Conservation (phyloP, 2,329 filamentous ascomycete species). For the Gyromitra esculenta region DNA sequence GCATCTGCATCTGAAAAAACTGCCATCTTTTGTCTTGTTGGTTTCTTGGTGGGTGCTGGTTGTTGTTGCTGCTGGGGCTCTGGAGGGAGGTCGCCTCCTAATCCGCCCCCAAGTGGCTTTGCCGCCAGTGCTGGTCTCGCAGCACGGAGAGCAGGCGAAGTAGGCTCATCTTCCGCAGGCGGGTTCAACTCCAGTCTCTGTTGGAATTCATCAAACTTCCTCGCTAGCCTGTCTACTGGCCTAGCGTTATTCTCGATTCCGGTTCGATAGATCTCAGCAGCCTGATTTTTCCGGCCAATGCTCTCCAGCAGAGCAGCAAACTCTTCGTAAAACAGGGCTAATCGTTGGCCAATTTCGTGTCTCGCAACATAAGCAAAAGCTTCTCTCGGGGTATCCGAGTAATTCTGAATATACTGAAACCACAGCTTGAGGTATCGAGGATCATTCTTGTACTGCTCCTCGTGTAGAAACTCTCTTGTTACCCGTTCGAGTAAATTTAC, state of each 20-base stretch:
- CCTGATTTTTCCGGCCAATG: slow-evolving; percentile 84
- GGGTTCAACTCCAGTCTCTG: slow-evolving; percentile 69
- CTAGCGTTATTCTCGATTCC: slow-evolving; percentile 89
- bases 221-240: slow-evolving; percentile 79
- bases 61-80: slow-evolving; percentile 71
- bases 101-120: slow-evolving; percentile 74
- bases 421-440: slow-evolving; percentile 91
- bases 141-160: slow-evolving; percentile 85
- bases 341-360: slow-evolving; percentile 82
- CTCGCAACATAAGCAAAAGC: slow-evolving; percentile 90
- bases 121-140: slow-evolving; percentile 83
- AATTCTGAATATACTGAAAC: slow-evolving; percentile 92
- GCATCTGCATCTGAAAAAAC: slow-evolving; percentile 86
- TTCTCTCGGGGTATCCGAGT: slow-evolving; percentile 91
- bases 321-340: slow-evolving; percentile 96
- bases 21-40: slow-evolving; percentile 80
- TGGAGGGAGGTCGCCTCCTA: slow-evolving; percentile 59
- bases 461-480: slow-evolving; percentile 87
- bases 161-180: slow-evolving; percentile 68
- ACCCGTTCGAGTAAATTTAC: slow-evolving; percentile 91
- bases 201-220: slow-evolving; percentile 94
- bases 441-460: slow-evolving; percentile 91
- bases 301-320: slow-evolving; percentile 93
- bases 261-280: slow-evolving; percentile 90
- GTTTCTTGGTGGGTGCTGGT: slow-evolving; percentile 65